Evolutionary conservation across 1,139 yeast species (phyloP), one percentile per base, ranked within the genome.

Genomic region (Hansenula lynferdii): DNA sequence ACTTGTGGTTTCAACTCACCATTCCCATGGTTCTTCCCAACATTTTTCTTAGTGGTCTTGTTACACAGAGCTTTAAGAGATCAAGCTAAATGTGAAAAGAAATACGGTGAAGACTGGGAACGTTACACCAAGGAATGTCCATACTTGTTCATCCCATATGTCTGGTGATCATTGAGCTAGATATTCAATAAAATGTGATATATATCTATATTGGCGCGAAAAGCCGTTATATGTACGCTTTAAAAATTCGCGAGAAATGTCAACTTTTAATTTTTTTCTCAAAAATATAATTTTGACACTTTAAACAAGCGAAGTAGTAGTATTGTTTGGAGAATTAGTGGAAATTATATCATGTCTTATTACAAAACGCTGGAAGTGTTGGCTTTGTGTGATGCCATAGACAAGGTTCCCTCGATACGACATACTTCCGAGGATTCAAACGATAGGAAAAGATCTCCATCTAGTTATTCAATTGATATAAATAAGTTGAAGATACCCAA

Each of bases 1-100:
- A 75, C 82, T 47, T 87, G 97, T 62, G 98, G 98, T 2, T 79
- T 81, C 61, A 71, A 69, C 30, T 85, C 96, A 6, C 86, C 92
- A 37, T 77, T 92, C 69, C 96, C 97, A 34, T 92, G 96, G 92
- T 92, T 92, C 66, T 92, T 85, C 77, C 97, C 98, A 3, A 67
- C 72, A 27, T 92, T 92, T 69, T 92, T 89, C 76, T 76, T 89
- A 47, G 69, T 82, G 52, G 96, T 89, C 47, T 77, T 92, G 60
- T 64, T 83, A 37, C 98, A 92, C 64, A 82, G 98, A 64, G 89
- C 95, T 28, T 61, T 69, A 48, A 82, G 98, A 65, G 98, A 92
- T 65, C 76, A 80, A 49, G 74, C 78, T 50, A 87, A 92, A 64
- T 87, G 97, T 63, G 75, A 71, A 51, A 73, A 67, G 61, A 92